Conservation (phyloP, 352 stramenopile genomes). For the Phytophthora parvispora region DNA sequence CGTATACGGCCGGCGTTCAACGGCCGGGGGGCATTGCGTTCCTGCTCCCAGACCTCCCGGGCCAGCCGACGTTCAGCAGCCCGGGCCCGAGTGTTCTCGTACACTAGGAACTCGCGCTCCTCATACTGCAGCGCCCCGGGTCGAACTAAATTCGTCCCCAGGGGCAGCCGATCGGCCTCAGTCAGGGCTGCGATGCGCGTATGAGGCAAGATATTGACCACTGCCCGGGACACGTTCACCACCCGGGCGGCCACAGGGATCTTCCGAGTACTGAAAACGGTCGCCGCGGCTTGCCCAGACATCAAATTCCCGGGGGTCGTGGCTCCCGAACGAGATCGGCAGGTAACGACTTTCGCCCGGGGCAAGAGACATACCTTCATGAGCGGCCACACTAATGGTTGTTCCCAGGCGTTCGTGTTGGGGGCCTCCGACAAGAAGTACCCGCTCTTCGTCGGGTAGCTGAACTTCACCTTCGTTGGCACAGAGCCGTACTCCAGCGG, state of each 20-base stretch:
- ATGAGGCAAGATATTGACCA: background rate
- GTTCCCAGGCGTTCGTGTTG: background rate
- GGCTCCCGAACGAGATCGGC: background rate
- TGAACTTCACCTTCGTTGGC: background rate
- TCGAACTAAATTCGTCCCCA: slow-evolving; percentile 4
- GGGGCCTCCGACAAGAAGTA: background rate
- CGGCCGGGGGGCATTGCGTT: background rate
- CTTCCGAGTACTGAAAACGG: background rate
- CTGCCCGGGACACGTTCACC: background rate
- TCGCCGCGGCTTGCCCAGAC: background rate
- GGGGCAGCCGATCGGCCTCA: background rate
- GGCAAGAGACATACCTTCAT: background rate
- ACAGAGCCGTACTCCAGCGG: background rate
- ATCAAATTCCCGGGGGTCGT: background rate
- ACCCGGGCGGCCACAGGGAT: background rate
- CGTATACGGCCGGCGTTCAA: background rate
- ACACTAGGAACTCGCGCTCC: background rate
- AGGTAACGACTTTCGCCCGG: background rate
- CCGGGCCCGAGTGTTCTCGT: background rate
- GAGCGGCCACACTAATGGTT: background rate
- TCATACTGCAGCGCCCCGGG: background rate
- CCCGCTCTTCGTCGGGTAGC: background rate
- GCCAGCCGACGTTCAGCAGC: background rate
- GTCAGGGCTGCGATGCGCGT: background rate
- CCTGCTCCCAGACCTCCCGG: background rate